A percentile compares a stretch with the other conserved stretches of the same genome.
These are phyloP conservation scores for Phytophthora syringae DNA, from an alignment of 352 stramenopile genomes.

Conservation along the genomic window DNA sequence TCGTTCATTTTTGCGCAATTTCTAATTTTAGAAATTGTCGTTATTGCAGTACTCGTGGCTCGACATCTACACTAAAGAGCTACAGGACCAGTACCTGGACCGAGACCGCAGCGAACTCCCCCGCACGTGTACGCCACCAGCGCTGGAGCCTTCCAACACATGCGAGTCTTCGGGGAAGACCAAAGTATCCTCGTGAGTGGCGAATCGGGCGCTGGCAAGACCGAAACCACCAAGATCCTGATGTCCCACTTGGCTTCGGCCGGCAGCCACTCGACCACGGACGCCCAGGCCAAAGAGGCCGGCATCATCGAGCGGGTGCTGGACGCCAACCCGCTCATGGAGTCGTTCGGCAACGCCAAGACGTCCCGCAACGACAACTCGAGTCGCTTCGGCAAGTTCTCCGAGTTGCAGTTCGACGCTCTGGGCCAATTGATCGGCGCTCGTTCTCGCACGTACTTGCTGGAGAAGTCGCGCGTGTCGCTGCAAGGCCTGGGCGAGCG, in stretches of 20 bases:
- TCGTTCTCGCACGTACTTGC: conserved; percentile 82
- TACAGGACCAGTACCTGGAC: conserved; percentile 82
- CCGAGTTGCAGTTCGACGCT: conserved; percentile 95
- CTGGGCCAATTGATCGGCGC: conserved; percentile 84
- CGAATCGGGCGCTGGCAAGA: conserved; percentile 95
- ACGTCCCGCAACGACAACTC: conserved; percentile 97
- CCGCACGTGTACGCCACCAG: conserved; percentile 87
- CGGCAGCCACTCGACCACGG: conserved; percentile 44
- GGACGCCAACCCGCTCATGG: conserved; percentile 87
- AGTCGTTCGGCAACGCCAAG: conserved; percentile 97
- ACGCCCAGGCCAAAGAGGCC: conserved; percentile 49
- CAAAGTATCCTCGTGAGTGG: conserved; percentile 84
- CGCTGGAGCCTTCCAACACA: conserved; percentile 81
- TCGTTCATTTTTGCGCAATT: neutral
- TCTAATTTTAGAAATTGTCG: neutral
- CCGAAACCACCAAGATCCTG: conserved; percentile 96
- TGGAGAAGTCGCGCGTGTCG: conserved; percentile 91
- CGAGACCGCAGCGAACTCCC: conserved; percentile 73
- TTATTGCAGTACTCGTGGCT: conserved; percentile 89
- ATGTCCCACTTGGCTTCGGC: conserved; percentile 93
- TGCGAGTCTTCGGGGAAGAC: conserved; percentile 83
- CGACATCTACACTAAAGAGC: conserved; percentile 87
- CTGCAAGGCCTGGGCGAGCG: conserved; percentile 93
- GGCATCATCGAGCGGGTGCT: conserved; percentile 86
- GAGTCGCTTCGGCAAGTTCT: conserved; percentile 96